Evolutionary conservation across 495 filamentous ascomycete species (phyloP).

Genomic region (Poronia punctata): DNA sequence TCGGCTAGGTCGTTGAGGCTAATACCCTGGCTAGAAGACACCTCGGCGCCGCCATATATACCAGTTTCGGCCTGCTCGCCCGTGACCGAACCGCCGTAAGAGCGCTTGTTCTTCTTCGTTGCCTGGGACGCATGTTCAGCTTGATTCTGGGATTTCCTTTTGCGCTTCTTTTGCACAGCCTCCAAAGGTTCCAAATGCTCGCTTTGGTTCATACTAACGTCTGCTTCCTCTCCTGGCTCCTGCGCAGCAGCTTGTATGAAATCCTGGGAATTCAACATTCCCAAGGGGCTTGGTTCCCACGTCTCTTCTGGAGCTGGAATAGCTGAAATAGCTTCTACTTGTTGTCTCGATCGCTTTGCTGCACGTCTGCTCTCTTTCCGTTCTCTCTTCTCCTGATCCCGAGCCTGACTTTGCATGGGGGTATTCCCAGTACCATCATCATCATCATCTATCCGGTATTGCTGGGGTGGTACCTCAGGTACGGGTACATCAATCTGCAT

Average conservation of each 20-base stretch:
- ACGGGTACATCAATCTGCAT: not conserved
- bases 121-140: not conserved
- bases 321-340: conserved; percentile 15
- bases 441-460: not conserved
- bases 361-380: conserved; percentile 2
- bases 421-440: not conserved
- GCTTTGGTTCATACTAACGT: not conserved
- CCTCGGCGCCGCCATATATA: not conserved
- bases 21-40: not conserved
- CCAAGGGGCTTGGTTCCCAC: not conserved
- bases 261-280: conserved; percentile 8
- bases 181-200: not conserved
- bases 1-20: conserved; percentile 15
- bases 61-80: not conserved
- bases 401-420: not conserved
- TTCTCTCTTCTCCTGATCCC: not conserved
- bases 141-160: conserved; percentile 6
- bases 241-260: not conserved
- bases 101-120: conserved; percentile 17
- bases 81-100: not conserved
- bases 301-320: not conserved
- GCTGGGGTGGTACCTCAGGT: not conserved
- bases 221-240: conserved; percentile 1
- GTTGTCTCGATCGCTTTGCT: conserved; percentile 15
- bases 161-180: conserved; percentile 5